Base-by-base conservation (phyloP, 2,329 filamentous ascomycete species). In the Lecanicillium sp. region DNA sequence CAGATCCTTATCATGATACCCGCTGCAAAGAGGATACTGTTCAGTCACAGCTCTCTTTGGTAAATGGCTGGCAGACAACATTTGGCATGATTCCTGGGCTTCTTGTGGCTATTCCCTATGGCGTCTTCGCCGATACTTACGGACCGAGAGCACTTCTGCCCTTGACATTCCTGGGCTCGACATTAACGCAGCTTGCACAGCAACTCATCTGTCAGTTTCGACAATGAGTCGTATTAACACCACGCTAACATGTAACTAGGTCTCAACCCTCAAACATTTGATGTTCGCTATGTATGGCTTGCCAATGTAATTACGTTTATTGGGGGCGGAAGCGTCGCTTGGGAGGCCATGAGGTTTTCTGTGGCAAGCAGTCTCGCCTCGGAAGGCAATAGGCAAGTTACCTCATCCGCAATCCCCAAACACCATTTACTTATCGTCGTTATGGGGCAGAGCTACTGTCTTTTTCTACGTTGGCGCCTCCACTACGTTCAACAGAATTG, bases 11-110 rank as follows among this genome's bases (percentile, higher is more conserved):
- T 14, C 17, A 34, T 14, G 18, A 34, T n/a, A n/a, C 15, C 10
- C 17, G 15, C 17, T 34, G 32, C 32, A 43, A 43, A 33, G 8
- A 25, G 28, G 33, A 33, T n/a, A 33, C 9, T 9, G 29, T 43
- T 10, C 41, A 43, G 33, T 36, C 33, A 8, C 19, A 37, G 13
- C 41, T 43, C 4, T 36, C 37, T 5, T 39, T 32, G 33, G 39
- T 39, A 17, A 39, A 39, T 17, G 41, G 36, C 19, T 27, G 35
- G 29, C 36, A 43, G 33, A 39, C 15, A 4, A 43, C 36, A 3
- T 18, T 43, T 5, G 33, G 36, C 3, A 19, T 43, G 4, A 13
- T 43, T 2, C 41, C 41, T 12, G 41, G 36, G 2, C 33, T 43
- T 32, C 3, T 22, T 7, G 6, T 25, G 2, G 8, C 27, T 14